phyloP scores from a whole-genome alignment of 805 yeast species.

The Wickerhamomyces strasburgensis region DNA sequence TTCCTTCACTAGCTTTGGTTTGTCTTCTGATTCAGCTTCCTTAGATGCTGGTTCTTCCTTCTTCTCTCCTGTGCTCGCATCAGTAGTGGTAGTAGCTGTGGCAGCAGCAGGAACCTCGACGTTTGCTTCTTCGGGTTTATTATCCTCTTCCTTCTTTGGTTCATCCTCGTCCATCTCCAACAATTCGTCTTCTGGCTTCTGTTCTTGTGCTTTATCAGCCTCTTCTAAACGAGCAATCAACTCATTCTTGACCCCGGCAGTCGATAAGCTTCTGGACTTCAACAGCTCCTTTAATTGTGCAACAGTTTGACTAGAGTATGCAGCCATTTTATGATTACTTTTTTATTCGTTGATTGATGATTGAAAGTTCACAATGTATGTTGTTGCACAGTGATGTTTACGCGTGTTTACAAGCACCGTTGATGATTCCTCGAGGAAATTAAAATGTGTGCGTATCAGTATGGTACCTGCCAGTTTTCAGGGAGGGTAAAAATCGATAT shows the following conservation, averaged over 20 bases:
- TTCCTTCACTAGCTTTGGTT: constrained; percentile 28
- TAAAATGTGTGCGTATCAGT: too few relatives aligned
- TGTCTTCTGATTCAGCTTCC: constrained; percentile 17
- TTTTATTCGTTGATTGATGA: too few relatives aligned
- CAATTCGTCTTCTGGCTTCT: constrained; percentile 7
- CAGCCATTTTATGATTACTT: constrained; percentile 6
- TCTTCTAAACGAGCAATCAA: constrained; percentile 61
- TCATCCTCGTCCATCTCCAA: constrained; percentile 3
- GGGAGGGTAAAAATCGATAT: too few relatives aligned
- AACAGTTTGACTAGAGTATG: constrained; percentile 64
- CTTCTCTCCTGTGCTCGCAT: neutral
- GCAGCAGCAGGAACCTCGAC: constrained; percentile 8
- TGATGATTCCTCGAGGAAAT: too few relatives aligned
- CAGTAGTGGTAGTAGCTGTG: constrained; percentile 4
- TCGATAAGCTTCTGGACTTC: constrained; percentile 60
- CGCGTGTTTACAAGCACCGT: too few relatives aligned
- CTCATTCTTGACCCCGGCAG: constrained; percentile 79
- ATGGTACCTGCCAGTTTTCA: too few relatives aligned
- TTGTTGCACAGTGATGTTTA: too few relatives aligned
- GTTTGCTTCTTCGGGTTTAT: constrained; percentile 3
- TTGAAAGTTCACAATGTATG: too few relatives aligned
- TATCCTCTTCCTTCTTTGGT: constrained; percentile 1
- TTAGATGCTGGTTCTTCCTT: constrained; percentile 3
- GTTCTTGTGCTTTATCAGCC: constrained; percentile 32
- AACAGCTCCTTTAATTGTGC: constrained; percentile 78